These are phyloP conservation scores for Penicillium hordei DNA, from an alignment of 2,329 filamentous ascomycete species.

Conservation along the genomic window DNA sequence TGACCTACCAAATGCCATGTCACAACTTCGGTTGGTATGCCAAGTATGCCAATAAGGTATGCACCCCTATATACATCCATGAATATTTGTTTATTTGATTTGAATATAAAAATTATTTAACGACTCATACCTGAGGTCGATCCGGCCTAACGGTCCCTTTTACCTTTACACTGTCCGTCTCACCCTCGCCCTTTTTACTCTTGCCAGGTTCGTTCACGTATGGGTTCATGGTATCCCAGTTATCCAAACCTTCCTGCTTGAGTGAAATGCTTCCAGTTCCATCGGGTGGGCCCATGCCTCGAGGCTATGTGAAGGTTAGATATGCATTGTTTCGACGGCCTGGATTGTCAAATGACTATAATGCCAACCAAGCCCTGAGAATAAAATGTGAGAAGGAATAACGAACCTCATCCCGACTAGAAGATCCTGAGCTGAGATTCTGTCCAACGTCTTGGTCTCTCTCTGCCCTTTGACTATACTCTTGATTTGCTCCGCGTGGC, in stretches of 20 bases:
- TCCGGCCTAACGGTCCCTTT: conserved; percentile 49
- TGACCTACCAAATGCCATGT: too few species aligned
- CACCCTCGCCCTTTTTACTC: conserved; percentile 58
- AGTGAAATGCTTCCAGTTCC: conserved; percentile 39
- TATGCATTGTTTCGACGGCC: too few species aligned
- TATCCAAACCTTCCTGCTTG: conserved; percentile 56
- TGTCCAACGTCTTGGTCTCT: background rate
- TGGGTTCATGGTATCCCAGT: conserved; percentile 54
- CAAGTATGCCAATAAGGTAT: background rate
- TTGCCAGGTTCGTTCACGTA: conserved; percentile 47
- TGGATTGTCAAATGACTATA: background rate
- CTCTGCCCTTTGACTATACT: conserved; percentile 6
- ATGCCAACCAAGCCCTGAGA: too few species aligned
- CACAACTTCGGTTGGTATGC: background rate
- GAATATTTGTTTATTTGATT: background rate
- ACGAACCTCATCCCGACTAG: background rate
- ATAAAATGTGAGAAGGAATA: background rate
- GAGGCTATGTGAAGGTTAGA: conserved; percentile 8
- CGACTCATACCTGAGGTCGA: conserved; percentile 20
- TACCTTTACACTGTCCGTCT: conserved; percentile 55
- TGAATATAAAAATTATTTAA: background rate
- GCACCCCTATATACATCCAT: background rate
- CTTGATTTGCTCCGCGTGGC: conserved; percentile 8
- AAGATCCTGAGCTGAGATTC: background rate
- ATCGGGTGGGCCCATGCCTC: conserved; percentile 7